phyloP scores from a whole-genome alignment of 371 early-diverging fungal species.

The Apophysomyces variabilis region DNA sequence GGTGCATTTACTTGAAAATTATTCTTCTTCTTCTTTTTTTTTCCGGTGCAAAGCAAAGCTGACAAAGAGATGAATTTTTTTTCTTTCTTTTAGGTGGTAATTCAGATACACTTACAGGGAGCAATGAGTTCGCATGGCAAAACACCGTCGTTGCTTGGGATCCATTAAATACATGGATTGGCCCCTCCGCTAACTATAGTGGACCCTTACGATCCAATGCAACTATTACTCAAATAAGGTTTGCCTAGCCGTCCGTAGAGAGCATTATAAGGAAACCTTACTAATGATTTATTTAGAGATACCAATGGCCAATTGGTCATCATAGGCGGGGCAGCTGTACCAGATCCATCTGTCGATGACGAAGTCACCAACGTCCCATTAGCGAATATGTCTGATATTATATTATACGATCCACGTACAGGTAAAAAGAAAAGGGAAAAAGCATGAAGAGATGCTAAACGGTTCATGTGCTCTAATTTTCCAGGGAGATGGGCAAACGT shows the following conservation, averaged over 20 bases:
- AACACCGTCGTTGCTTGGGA: not conserved
- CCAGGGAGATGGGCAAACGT: not conserved
- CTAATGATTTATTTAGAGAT: not conserved
- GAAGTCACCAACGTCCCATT: not conserved
- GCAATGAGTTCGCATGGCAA: not conserved
- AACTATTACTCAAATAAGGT: not conserved
- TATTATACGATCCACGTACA: conserved; percentile 1
- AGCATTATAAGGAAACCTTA: not conserved
- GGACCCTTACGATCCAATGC: not conserved
- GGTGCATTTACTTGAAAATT: no score
- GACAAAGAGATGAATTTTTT: not conserved
- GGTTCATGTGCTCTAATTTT: not conserved
- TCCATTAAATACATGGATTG: not conserved
- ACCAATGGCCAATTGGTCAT: conserved; percentile 6
- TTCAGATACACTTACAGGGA: not conserved
- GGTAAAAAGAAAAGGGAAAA: not conserved
- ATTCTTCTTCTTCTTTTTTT: not conserved
- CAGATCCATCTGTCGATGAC: not conserved
- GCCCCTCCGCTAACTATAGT: not conserved
- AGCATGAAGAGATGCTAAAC: no score
- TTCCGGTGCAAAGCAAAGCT: not conserved
- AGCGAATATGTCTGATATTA: not conserved
- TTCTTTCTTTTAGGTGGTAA: not conserved
- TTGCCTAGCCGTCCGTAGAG: not conserved
- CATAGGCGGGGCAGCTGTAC: not conserved